Base-by-base conservation (phyloP, 1,284 basidiomycete genomes). In the Meira miltonrushii region DNA sequence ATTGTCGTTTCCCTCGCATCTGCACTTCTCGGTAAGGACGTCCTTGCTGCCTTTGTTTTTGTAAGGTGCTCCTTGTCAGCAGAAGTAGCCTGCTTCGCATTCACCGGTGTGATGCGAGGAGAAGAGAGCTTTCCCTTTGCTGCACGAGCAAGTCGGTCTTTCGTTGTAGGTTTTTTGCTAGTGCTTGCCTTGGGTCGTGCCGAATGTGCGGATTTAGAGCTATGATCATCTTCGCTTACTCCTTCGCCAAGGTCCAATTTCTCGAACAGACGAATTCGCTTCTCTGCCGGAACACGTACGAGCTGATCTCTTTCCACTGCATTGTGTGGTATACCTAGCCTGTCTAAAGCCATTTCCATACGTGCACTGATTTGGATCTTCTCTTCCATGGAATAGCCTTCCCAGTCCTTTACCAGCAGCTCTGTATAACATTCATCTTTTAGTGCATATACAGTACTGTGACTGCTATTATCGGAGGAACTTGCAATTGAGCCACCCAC, bases 161-260 rank as follows among this genome's bases (percentile, higher is more conserved):
- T 53, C n/a, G 50, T 53, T 28, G 50, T 23, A 13, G 23, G 23
- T 33, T 53, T 53, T 25, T 53, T 53, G 25, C 17, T 53, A 7
- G 3, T 48, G 15, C 6, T 43, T 10, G 41, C 41, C 10, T 43
- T 15, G 10, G 19, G 41, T 43, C 41, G 41, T n/a, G n/a, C 19
- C 10, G n/a, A 43, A 5, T 43, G 41, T 6, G 10, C 10, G 3
- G 19, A 21, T n/a, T 23, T 33, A 4, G 25, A 19, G 17, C 46
- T 23, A 17, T 8, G 6, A 19, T 48, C 46, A 9, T 48, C 46
- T 5, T 15, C 25, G 12, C 46, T 23, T 7, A 12, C 2, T 48
- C 25, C 17, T 12, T 19, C 46, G 8, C 46, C 46, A 43, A 5
- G 5, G 13, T 43, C 40, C 11, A 43, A 19, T 43, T 43, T 43